Evolutionary conservation across 1,139 yeast genomes (phyloP), one percentile per base, ranked within the genome.

Genomic region (Taiozyma sp.): DNA sequence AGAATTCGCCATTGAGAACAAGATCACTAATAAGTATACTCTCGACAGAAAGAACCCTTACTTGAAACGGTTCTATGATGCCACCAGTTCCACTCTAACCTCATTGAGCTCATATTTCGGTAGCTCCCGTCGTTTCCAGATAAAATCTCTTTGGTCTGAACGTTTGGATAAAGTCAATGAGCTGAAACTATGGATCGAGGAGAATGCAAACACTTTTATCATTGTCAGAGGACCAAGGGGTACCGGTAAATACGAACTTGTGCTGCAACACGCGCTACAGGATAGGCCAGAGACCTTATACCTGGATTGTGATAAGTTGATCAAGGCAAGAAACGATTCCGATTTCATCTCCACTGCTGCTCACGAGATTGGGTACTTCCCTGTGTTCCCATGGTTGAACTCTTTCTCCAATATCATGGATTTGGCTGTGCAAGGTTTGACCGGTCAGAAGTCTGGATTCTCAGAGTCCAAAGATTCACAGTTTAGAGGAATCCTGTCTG

Each of bases 201-300:
- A 71, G 43, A 88, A 88, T 55, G 80, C 81, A n/a, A 79, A 81
- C 60, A 88, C 97, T 2, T 93, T 90, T 64, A 89, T 91, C 39
- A 81, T 93, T 3, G 85, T 93, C 2, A 81, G 85, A 56, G 99
- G 99, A 4, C 99, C 99, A 3, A 79, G 89, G 57, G 99, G 99
- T 7, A 83, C 96, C 26, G 99, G 99, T 16, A 93, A 93, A 61
- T 80, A 83, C 55, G 95, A 85, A 53, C 73, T 93, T 55, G 90
- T 93, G 4, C 72, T 83, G 64, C 83, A 84, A 47, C 81, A 85
- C 62, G 84, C 88, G 1, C 72, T 89, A 46, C 70, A 73, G 43
- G 79, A 71, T 35, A 74, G 84, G 42, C 70, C 73, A 21, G 83
- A 84, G 56, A 77, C 88, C 5, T 72, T 93, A 46, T 76, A 80